A percentile compares a stretch with the other conserved stretches of the same genome.
phyloP scores from a whole-genome alignment of 495 filamentous ascomycete genomes.

The Cudoniella acicularis region DNA sequence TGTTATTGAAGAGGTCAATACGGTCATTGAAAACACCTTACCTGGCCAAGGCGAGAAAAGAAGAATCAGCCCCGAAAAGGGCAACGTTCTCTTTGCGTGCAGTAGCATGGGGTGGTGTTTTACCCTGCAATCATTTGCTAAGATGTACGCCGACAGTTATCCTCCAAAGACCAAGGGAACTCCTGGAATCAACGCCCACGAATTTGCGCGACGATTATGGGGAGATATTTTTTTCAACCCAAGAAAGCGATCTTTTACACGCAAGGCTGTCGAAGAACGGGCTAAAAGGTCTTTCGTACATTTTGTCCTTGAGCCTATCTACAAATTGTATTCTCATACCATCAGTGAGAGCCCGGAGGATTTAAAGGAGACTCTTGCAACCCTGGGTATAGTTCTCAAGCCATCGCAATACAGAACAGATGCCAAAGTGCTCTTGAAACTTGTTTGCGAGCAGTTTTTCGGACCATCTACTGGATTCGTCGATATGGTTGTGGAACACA shows the following conservation, averaged over 20 bases:
- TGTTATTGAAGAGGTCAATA: slow-evolving; percentile 96
- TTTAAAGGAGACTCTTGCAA: slow-evolving; percentile 73
- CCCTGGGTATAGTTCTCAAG: slow-evolving; percentile 80
- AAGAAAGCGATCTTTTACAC: slow-evolving; percentile 79
- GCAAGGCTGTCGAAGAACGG: slow-evolving; percentile 76
- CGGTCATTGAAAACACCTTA: slow-evolving; percentile 80
- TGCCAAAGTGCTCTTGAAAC: slow-evolving; percentile 80
- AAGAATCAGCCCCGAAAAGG: slow-evolving; percentile 91
- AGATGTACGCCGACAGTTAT: slow-evolving; percentile 92
- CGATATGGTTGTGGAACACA: slow-evolving; percentile 88
- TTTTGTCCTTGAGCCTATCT: slow-evolving; percentile 93
- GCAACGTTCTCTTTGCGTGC: slow-evolving; percentile 93
- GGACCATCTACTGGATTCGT: slow-evolving; percentile 87
- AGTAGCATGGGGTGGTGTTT: slow-evolving; percentile 95
- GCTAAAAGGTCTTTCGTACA: slow-evolving; percentile 88
- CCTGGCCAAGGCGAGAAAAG: slow-evolving; percentile 77
- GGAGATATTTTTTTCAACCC: slow-evolving; percentile 98
- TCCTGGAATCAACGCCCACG: slow-evolving; percentile 68
- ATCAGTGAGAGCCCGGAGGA: slow-evolving; percentile 88
- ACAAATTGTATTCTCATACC: slow-evolving; percentile 95
- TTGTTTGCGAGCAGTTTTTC: slow-evolving; percentile 95
- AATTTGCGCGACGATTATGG: slow-evolving; percentile 84
- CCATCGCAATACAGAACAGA: slow-evolving; percentile 87
- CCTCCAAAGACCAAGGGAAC: slow-evolving; percentile 16
- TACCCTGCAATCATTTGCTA: slow-evolving; percentile 86